phyloP scores from a whole-genome alignment of 176 grass and related monocot genomes.

The Olyra latifolia region DNA sequence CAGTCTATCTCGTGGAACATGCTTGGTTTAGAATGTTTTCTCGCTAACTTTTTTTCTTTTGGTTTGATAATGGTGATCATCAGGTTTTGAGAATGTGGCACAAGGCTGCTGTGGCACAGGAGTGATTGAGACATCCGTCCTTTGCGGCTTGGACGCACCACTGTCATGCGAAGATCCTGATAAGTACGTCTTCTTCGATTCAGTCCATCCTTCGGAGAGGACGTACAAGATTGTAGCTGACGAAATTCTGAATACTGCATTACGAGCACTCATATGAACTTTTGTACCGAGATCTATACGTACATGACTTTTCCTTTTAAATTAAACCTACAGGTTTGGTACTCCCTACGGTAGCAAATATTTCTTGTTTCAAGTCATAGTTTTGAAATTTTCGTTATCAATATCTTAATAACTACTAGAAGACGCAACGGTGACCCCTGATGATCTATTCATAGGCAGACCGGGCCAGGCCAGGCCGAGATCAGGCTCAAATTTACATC shows the following conservation, averaged over 20 bases:
- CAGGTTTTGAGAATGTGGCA: constrained; percentile 60
- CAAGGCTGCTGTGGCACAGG: constrained; percentile 70
- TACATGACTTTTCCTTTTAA: too few species aligned
- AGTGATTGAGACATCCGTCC: constrained; percentile 39
- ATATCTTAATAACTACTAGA: too few species aligned
- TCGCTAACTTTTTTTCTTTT: background rate
- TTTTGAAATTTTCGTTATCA: too few species aligned
- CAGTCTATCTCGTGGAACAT: too few species aligned
- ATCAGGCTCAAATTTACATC: too few species aligned
- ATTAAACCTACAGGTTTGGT: too few species aligned
- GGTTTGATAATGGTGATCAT: background rate
- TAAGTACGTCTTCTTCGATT: constrained; percentile 60
- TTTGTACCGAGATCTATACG: background rate
- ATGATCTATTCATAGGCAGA: too few species aligned
- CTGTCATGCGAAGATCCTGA: constrained; percentile 44
- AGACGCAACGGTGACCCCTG: too few species aligned
- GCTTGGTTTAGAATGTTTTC: too few species aligned
- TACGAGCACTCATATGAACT: constrained; percentile 14
- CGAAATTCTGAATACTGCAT: constrained; percentile 15
- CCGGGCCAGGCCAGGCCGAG: too few species aligned
- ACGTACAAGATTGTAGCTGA: constrained; percentile 54
- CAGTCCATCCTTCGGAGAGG: constrained; percentile 51
- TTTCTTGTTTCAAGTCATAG: too few species aligned
- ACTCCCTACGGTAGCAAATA: too few species aligned
- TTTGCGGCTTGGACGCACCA: constrained; percentile 35